Conservation (phyloP, 2,329 filamentous ascomycete genomes). For the Pseudovirgaria hyperparasitica region DNA sequence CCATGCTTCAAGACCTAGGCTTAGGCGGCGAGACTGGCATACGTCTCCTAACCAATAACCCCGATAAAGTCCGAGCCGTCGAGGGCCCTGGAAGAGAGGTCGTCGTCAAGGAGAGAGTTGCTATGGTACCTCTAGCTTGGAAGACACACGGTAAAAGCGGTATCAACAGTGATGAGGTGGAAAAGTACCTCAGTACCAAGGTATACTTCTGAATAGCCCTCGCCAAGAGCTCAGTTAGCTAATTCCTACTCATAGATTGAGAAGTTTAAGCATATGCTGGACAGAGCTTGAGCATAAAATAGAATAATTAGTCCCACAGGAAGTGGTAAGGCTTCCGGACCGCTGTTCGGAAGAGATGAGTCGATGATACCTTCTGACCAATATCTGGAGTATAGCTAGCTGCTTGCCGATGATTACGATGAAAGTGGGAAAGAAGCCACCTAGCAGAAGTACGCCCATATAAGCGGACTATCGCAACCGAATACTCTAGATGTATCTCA, state of each 20-base stretch:
- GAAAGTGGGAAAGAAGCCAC: no score
- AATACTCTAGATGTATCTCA: no score
- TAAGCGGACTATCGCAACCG: no score
- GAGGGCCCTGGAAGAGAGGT: conserved; percentile 86
- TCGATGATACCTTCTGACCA: no score
- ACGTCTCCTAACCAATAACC: conserved; percentile 85
- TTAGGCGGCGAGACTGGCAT: conserved; percentile 57
- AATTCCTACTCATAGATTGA: conserved; percentile 27
- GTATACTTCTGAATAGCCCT: conserved; percentile 40
- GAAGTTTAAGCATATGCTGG: conserved; percentile 41
- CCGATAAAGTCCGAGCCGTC: conserved; percentile 88
- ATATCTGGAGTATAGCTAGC: no score
- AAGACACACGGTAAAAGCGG: conserved; percentile 64
- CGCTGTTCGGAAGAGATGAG: no score
- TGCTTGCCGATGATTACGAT: no score
- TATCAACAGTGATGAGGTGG: conserved; percentile 76
- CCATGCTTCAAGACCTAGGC: conserved; percentile 80
- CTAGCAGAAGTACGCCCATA: no score
- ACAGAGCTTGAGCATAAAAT: no score
- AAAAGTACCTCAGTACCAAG: conserved; percentile 92
- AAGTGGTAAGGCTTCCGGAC: no score
- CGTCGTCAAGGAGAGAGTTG: conserved; percentile 74
- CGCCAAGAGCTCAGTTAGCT: background rate
- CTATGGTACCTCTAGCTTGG: conserved; percentile 95
- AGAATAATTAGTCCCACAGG: no score